Percentiles rank a stretch among this genome's conserved stretches.
phyloP scores from a whole-genome alignment of 371 early-diverging fungal genomes.

The Polyrhizophydium stewartii region DNA sequence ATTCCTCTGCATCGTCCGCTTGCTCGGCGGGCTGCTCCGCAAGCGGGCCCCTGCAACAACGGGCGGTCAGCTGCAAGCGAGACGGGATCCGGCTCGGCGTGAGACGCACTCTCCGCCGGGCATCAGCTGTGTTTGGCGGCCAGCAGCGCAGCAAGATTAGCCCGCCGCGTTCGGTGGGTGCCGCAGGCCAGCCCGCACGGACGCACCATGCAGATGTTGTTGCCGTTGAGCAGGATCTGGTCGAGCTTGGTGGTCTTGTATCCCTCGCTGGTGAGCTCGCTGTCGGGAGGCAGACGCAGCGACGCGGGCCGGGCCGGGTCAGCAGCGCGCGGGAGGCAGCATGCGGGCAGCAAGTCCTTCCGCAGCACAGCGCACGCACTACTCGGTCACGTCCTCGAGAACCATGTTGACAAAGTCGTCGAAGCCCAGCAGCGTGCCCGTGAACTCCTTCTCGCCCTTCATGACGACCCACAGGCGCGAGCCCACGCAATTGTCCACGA shows the following conservation, averaged over 20 bases:
- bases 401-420: constrained; percentile 97
- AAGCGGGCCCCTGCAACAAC: no score
- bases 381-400: constrained; percentile 92
- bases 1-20: no score
- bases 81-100: no score
- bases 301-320: no score
- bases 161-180: no score
- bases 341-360: no score
- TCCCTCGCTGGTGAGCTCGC: constrained; percentile 76
- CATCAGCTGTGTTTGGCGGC: no score
- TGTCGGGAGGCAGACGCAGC: constrained; percentile 16
- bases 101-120: neutral
- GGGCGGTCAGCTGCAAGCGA: no score
- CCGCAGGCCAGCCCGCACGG: neutral
- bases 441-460: constrained; percentile 94
- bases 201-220: constrained; percentile 88
- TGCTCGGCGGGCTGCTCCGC: no score
- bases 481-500: constrained; percentile 97
- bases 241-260: constrained; percentile 69
- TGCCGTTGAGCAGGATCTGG: constrained; percentile 92
- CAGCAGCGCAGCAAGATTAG: no score
- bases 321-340: no score
- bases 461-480: constrained; percentile 95
- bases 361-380: constrained; percentile 56
- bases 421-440: constrained; percentile 92